phyloP scores from a whole-genome alignment of 2,329 filamentous ascomycete genomes.

The Dothistroma septosporum region DNA sequence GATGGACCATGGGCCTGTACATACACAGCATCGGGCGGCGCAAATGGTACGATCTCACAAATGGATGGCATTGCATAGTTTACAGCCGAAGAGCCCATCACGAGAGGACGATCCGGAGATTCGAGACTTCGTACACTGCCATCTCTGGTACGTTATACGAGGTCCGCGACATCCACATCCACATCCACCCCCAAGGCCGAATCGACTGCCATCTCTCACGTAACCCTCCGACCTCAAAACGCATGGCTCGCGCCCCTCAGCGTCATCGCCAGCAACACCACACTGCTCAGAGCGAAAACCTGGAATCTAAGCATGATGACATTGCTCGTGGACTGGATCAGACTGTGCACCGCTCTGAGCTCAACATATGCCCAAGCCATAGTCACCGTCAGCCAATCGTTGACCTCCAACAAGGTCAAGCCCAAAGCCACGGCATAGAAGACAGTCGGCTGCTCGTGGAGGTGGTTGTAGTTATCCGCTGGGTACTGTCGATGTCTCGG shows the following conservation, averaged over 20 bases:
- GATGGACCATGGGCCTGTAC: neutral
- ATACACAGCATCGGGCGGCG: slow-evolving; percentile 12
- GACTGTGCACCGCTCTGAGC: slow-evolving; percentile 38
- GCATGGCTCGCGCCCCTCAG: slow-evolving; percentile 1
- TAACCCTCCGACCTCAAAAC: neutral
- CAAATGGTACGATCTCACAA: slow-evolving; percentile 4
- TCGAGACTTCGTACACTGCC: neutral
- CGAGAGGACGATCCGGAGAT: neutral
- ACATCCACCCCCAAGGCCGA: no score
- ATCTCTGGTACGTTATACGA: neutral
- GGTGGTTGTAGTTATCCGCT: slow-evolving; percentile 22
- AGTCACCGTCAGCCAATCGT: slow-evolving; percentile 29
- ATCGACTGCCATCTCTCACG: neutral
- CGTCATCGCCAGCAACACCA: slow-evolving; percentile 7
- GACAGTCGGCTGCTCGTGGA: slow-evolving; percentile 28
- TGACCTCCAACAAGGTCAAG: slow-evolving; percentile 33
- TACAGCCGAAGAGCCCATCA: neutral
- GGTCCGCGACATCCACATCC: neutral
- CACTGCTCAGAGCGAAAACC: slow-evolving; percentile 7
- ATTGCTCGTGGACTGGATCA: slow-evolving; percentile 40
- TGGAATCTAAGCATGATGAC: slow-evolving; percentile 29
- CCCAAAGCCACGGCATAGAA: slow-evolving; percentile 42
- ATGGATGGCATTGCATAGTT: neutral
- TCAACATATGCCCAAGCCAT: slow-evolving; percentile 45
- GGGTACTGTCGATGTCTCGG: slow-evolving; percentile 16